These are phyloP conservation scores for Testicularia cyperi DNA, from an alignment of 1,284 basidiomycete species.

Conservation along the genomic window DNA sequence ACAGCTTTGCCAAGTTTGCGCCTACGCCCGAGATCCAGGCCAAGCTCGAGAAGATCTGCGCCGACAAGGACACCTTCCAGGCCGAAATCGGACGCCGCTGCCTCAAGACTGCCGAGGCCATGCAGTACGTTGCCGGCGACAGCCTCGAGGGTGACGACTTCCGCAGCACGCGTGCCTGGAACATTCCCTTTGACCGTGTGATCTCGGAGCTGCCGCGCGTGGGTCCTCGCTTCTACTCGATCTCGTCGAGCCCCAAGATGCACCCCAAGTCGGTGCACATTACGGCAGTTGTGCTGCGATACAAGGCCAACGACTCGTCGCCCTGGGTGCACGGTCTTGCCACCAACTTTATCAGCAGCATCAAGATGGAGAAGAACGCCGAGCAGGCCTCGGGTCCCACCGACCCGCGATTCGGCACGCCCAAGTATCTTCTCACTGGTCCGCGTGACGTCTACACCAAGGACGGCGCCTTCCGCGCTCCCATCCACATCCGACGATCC, in stretches of 20 bases:
- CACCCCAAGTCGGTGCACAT: conserved; percentile 85
- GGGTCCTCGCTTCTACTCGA: conserved; percentile 96
- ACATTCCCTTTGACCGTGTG: conserved; percentile 95
- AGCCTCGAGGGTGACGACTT: conserved; percentile 67
- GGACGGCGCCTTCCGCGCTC: conserved; percentile 73
- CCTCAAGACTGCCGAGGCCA: conserved; percentile 85
- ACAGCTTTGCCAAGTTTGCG: conserved; percentile 81
- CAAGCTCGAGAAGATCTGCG: conserved; percentile 75
- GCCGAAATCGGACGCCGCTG: conserved; percentile 75
- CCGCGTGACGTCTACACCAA: conserved; percentile 79
- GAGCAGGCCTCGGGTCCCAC: conserved; percentile 47
- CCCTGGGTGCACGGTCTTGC: conserved; percentile 54
- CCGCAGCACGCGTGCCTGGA: conserved; percentile 80
- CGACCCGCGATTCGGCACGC: conserved; percentile 63
- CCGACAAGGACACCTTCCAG: conserved; percentile 83
- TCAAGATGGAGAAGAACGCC: conserved; percentile 71
- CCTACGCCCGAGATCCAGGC: conserved; percentile 76
- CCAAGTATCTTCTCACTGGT: conserved; percentile 81
- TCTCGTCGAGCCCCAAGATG: conserved; percentile 93
- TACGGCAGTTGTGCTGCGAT: conserved; percentile 76
- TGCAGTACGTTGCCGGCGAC: conserved; percentile 80
- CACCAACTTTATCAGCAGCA: conserved; percentile 54
- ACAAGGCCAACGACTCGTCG: conserved; percentile 31
- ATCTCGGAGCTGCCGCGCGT: conserved; percentile 88
- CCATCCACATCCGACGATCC: conserved; percentile 89